phyloP scores from a whole-genome alignment of 2,329 filamentous ascomycete species.

The Atkinsonella texensis region DNA sequence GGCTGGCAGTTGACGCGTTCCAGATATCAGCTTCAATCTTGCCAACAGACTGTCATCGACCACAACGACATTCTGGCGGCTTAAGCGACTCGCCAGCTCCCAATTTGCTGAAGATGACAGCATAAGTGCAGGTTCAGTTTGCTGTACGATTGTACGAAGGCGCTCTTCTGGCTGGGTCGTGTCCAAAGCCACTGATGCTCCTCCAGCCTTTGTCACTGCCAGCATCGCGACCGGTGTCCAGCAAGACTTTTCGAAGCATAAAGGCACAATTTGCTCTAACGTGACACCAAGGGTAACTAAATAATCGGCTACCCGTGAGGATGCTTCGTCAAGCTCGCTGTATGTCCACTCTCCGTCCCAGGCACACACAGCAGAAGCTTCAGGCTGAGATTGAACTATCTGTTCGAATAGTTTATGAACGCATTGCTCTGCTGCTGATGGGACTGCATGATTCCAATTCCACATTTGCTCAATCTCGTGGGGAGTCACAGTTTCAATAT shows the following conservation, averaged over 20 bases:
- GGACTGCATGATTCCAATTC: no score
- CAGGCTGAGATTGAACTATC: not conserved
- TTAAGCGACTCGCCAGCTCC: not conserved
- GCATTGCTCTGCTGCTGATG: no score
- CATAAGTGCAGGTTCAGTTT: conserved; percentile 7
- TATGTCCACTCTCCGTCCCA: conserved; percentile 30
- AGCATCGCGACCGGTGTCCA: conserved; percentile 4
- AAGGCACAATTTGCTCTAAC: not conserved
- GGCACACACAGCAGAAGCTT: conserved; percentile 4
- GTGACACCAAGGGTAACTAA: conserved; percentile 2
- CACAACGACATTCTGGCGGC: not conserved
- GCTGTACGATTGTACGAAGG: conserved; percentile 8
- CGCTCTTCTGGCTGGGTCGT: conserved; percentile 8
- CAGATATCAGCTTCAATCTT: not conserved
- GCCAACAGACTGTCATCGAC: conserved; percentile 1
- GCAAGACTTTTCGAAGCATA: conserved; percentile 3
- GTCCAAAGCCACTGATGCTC: conserved; percentile 6
- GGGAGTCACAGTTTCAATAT: no score
- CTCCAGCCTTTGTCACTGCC: not conserved
- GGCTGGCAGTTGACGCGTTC: not conserved
- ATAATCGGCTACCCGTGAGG: conserved; percentile 3
- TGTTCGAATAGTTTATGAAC: no score
- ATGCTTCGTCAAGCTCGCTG: conserved; percentile 16
- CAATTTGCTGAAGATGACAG: conserved; percentile 8
- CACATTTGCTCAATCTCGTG: no score